Base-by-base conservation (phyloP, 2,329 filamentous ascomycete species). In the Mariannaea sp. region DNA sequence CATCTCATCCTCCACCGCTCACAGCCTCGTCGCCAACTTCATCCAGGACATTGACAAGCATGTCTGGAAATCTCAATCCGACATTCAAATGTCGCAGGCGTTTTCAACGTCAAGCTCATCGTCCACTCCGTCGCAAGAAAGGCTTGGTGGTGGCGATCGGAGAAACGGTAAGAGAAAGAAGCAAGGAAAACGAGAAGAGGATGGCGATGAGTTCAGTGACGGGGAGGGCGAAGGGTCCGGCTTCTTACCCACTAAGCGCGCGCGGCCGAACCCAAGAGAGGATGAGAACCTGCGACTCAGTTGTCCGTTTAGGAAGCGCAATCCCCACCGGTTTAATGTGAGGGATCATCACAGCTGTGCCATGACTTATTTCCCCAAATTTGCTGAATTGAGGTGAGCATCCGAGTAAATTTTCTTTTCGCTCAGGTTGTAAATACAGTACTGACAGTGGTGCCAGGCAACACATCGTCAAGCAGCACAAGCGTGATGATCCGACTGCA, bases 271-370 rank as follows among this genome's bases (percentile, higher is more conserved):
- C 19, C 66, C 69, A 0, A 65, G 59, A 29, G 73, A 74, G 0
- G 72, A 75, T 1, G 72, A 73, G 44, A 73, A 72, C 36, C 61
- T 75, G 4, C 69, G 73, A 2, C 57, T 75, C 4, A 75, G 74
- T 45, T 78, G 76, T 49, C 76, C 76, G 1, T 78, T 73, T 33
- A 67, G 76, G 26, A 76, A 76, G 59, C 68, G 75, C 10, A 77
- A 78, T 35, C 74, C 76, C 1, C 66, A 68, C 27, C 70, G 75
- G 1, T 78, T 78, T 59, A 78, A 78, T 29, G 72, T 78, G 36
- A 68, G 76, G 4, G 75, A 78, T 36, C 72, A 77, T 30, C 72
- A 77, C 44, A 69, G 68, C 16, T 78, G 76, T 54, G 74, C 75
- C 13, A 74, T 74, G 68, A 75, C 70, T 0, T 74, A 73, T 26